Percentiles rank a stretch among this genome's conserved stretches.
phyloP scores from a whole-genome alignment of 495 filamentous ascomycete genomes.

The Penicillium cataractarum region DNA sequence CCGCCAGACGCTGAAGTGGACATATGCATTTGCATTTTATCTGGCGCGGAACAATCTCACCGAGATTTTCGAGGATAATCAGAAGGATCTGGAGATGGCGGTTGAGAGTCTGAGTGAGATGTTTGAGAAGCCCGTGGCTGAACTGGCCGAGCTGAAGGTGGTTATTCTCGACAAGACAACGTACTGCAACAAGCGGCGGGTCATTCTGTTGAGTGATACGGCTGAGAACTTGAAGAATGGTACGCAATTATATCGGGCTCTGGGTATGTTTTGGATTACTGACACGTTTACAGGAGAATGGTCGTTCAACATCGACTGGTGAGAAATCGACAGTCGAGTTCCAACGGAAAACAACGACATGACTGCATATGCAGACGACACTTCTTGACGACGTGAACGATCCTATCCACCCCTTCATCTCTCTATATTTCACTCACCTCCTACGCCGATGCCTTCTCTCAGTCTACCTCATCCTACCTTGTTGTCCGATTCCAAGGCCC shows the following conservation, averaged over 20 bases:
- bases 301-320: constrained; percentile 52
- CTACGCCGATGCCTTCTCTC: background rate
- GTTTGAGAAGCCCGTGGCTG: constrained; percentile 92
- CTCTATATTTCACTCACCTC: background rate
- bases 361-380: constrained; percentile 14
- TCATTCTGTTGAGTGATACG: constrained; percentile 88
- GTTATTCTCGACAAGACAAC: constrained; percentile 98
- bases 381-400: constrained; percentile 44
- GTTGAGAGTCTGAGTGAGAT: constrained; percentile 94
- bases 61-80: constrained; percentile 97
- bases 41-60: constrained; percentile 93
- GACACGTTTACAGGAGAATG: constrained; percentile 40
- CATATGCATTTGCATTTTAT: constrained; percentile 97
- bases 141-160: constrained; percentile 84
- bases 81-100: constrained; percentile 95
- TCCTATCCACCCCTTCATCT: background rate
- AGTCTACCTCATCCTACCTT: background rate
- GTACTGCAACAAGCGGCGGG: constrained; percentile 89
- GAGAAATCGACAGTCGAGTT: constrained; percentile 3
- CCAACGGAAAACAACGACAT: background rate
- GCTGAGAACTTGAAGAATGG: constrained; percentile 87
- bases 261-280: background rate
- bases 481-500: background rate
- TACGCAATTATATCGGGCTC: constrained; percentile 45
- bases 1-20: constrained; percentile 97